These are phyloP conservation scores for Pythium utonaiense DNA, from an alignment of 352 stramenopile genomes.

Conservation along the genomic window DNA sequence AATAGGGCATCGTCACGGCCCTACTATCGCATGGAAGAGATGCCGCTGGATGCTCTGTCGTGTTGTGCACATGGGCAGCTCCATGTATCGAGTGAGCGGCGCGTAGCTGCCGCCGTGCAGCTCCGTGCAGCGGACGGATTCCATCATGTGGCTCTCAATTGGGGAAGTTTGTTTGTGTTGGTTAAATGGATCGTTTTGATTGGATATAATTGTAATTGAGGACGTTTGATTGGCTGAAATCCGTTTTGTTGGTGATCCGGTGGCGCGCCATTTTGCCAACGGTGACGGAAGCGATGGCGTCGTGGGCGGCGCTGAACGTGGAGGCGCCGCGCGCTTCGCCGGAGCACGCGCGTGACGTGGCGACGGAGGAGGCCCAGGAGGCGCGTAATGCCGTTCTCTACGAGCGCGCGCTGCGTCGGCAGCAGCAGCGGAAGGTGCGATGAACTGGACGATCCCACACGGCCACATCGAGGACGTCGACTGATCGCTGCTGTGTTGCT, in stretches of 20 bases:
- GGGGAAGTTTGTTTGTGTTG: too few relatives aligned
- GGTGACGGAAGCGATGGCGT: conserved; percentile 38
- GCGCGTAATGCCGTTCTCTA: conserved; percentile 57
- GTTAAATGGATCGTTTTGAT: neutral
- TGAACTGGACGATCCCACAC: too few relatives aligned
- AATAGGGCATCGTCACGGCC: conserved; percentile 1
- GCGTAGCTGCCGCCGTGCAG: too few relatives aligned
- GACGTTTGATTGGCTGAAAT: neutral
- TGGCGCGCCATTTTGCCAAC: too few relatives aligned
- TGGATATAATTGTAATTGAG: neutral
- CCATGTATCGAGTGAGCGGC: too few relatives aligned
- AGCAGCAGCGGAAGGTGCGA: conserved; percentile 52
- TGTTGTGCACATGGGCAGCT: neutral
- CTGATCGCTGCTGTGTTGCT: neutral
- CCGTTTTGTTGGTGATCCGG: neutral
- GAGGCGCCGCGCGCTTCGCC: conserved; percentile 21
- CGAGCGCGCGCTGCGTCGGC: conserved; percentile 57
- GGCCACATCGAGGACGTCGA: too few relatives aligned
- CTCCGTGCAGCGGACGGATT: neutral
- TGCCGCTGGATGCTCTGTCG: too few relatives aligned
- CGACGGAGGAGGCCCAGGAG: conserved; percentile 68
- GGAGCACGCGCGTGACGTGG: conserved; percentile 12
- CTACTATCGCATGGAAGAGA: neutral
- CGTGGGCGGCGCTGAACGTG: conserved; percentile 67
- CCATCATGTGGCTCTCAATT: too few relatives aligned